A percentile compares a stretch with the other conserved stretches of the same genome.
phyloP scores from a whole-genome alignment of 73 alveolate species.

The Vitrella brassicaformis region DNA sequence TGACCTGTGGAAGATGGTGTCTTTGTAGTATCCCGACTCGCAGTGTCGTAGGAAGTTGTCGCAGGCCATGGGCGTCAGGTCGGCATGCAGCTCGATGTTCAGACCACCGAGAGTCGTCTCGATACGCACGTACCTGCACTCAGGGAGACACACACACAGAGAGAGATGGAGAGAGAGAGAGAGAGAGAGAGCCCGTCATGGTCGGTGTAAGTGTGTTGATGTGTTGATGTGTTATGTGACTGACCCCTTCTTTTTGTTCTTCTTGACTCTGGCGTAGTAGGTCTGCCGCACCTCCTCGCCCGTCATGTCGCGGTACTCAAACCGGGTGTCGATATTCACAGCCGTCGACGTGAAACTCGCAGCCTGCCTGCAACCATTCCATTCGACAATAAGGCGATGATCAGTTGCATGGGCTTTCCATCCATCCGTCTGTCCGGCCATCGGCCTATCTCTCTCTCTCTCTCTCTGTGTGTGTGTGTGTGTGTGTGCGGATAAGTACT shows the following conservation, averaged over 20 bases:
- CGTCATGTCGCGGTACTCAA: constrained; percentile 16
- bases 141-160: too few species aligned
- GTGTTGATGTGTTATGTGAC: too few species aligned
- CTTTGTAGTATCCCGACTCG: constrained; percentile 41
- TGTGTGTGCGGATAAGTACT: too few species aligned
- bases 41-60: constrained; percentile 48
- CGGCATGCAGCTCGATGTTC: constrained; percentile 43
- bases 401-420: too few species aligned
- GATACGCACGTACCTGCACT: constrained; percentile 7
- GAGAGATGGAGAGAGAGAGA: too few species aligned
- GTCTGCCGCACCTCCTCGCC: constrained; percentile 27
- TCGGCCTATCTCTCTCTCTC: not conserved
- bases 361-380: not conserved
- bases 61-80: constrained; percentile 44
- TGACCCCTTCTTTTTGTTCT: not conserved
- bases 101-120: constrained; percentile 34
- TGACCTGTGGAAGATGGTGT: constrained; percentile 20
- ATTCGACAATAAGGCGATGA: not conserved
- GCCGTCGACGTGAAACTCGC: constrained; percentile 34
- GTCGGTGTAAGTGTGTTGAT: too few species aligned
- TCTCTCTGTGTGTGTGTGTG: too few species aligned
- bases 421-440: not conserved
- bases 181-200: too few species aligned
- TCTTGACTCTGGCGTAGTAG: not conserved
- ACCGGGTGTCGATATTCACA: constrained; percentile 1